phyloP scores from a whole-genome alignment of 2,329 filamentous ascomycete genomes.

The Sporothrix variecibatus region DNA sequence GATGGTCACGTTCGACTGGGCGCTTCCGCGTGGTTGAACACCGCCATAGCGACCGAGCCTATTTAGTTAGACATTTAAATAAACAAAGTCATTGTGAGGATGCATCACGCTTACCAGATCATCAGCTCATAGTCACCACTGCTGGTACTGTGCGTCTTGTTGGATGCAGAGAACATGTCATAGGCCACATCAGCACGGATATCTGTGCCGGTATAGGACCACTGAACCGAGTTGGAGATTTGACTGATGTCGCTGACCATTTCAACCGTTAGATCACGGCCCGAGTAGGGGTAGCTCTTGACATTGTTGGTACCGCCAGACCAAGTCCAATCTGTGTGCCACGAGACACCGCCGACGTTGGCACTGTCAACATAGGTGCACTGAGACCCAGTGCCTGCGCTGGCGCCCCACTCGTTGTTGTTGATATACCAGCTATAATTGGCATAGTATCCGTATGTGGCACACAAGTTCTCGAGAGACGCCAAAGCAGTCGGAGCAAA shows the following conservation, averaged over 20 bases:
- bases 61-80: background rate
- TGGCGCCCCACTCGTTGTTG: background rate
- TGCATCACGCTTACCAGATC: background rate
- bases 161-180: background rate
- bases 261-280: background rate
- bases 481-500: background rate
- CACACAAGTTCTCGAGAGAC: background rate
- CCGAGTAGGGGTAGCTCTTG: slow-evolving; percentile 1
- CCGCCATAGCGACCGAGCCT: background rate
- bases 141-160: background rate
- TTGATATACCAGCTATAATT: slow-evolving; percentile 11
- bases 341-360: background rate
- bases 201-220: background rate
- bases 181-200: slow-evolving; percentile 1
- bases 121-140: background rate
- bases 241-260: slow-evolving; percentile 4
- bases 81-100: background rate
- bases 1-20: background rate
- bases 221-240: background rate
- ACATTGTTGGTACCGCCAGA: background rate
- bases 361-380: background rate
- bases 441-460: background rate
- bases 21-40: background rate
- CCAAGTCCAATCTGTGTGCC: slow-evolving; percentile 9
- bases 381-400: background rate